phyloP scores from a whole-genome alignment of 306 rosid species.

The Mucuna pruriens region DNA sequence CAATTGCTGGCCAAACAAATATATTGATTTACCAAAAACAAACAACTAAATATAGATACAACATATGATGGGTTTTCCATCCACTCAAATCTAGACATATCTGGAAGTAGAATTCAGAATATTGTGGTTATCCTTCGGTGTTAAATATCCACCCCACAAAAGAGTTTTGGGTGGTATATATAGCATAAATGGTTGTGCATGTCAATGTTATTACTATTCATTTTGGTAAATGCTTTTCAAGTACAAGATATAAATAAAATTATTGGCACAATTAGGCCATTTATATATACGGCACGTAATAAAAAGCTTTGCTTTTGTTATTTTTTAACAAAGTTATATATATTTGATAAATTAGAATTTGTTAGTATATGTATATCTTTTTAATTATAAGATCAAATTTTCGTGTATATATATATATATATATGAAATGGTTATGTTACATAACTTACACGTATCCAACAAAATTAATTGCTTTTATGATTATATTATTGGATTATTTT shows the following conservation, averaged over 20 bases:
- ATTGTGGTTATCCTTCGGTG: not conserved
- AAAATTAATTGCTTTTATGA: no score
- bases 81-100: not conserved
- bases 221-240: not conserved
- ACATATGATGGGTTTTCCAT: not conserved
- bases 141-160: not conserved
- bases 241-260: not conserved
- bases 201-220: not conserved
- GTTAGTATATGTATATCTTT: no score
- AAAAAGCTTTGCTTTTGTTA: no score
- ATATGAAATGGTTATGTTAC: no score
- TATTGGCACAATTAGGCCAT: not conserved
- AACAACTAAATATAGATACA: not conserved
- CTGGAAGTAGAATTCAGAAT: not conserved
- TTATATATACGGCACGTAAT: no score
- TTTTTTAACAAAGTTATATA: no score
- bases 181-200: not conserved
- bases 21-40: not conserved
- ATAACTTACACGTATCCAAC: no score
- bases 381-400: no score
- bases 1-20: not conserved
- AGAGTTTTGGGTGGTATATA: not conserved
- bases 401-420: no score
- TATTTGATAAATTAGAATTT: no score
- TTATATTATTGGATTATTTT: no score